Evolutionary conservation across 306 rosid genomes (phyloP).

Genomic region (Cucumis cinereus): DNA sequence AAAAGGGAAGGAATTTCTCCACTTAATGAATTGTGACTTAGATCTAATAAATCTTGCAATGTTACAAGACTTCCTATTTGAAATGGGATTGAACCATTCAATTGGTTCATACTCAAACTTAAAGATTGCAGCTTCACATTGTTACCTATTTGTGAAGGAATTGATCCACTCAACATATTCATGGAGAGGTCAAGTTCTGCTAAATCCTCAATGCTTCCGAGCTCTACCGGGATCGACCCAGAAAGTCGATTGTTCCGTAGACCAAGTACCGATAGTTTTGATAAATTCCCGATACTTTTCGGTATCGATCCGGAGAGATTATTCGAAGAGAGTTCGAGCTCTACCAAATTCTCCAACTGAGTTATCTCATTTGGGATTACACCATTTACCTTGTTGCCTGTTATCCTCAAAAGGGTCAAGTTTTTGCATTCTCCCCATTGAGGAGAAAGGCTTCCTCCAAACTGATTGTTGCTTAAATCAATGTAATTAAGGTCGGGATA

Average conservation of each 20-base stretch:
- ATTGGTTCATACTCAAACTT: conserved; percentile 24
- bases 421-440: conserved; percentile 38
- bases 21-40: conserved; percentile 39
- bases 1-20: conserved; percentile 29
- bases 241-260: conserved; percentile 27
- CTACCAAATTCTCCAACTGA: conserved; percentile 14
- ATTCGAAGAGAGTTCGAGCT: conserved; percentile 35
- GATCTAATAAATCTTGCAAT: conserved; percentile 28
- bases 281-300: conserved; percentile 17
- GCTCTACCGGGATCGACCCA: conserved; percentile 23
- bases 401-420: conserved; percentile 20
- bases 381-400: conserved; percentile 29
- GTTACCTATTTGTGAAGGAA: conserved; percentile 30
- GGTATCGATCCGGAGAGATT: conserved; percentile 39
- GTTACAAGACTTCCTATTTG: conserved; percentile 29
- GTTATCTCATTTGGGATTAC: conserved; percentile 34
- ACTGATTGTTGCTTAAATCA: conserved; percentile 36
- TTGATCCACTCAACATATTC: conserved; percentile 30
- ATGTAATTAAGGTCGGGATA: conserved; percentile 41
- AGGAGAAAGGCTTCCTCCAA: conserved; percentile 26
- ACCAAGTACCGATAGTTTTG: conserved; percentile 10
- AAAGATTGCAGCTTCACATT: conserved; percentile 19
- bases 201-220: conserved; percentile 28
- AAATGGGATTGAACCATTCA: conserved; percentile 36
- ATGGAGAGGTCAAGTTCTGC: conserved; percentile 28